Base-by-base conservation (phyloP, 2,329 filamentous ascomycete species). In the Colletotrichum sp. region DNA sequence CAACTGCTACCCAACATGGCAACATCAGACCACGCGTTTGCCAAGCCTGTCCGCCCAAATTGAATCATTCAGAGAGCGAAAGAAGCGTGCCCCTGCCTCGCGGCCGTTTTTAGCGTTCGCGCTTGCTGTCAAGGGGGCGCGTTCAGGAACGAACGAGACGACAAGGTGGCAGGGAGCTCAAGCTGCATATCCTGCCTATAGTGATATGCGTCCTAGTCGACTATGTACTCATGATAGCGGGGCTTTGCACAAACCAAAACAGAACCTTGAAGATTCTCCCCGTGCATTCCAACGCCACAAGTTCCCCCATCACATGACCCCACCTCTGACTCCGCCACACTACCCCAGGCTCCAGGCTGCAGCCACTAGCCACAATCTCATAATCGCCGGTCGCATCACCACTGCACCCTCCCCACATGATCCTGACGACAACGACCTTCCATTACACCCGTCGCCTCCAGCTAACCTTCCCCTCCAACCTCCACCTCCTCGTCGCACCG, bases 361-460 rank as follows among this genome's bases (percentile, higher is more conserved):
- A 57, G 69, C 63, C 32, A 63, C 24, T 68, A 24, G 15, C 24
- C 15, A 24, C 34, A 32, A n/a, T 52, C 18, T 32, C 34, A 65
- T 49, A 24, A n/a, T 73, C 66, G 60, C 55, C 57, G 63, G 49
- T 72, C 69, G 39, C 69, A 76, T 72, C 73, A 68, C 39, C 70
- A 65, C 26, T 68, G 44, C 44, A 30, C 59, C 30, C 62, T 73
- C 73, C 70, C 73, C 74, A 76, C 74, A 73, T 73, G 70, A 76
- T 73, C 44, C 70, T 76, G 74, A 76, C 70, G 73, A 76, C 73
- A 75, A 68, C 64, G 57, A 76, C 64, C 57, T 72, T n/a, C 34
- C 24, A 26, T 24, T 10, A 62, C 30, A 12, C 57, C 44, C 66
- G 26, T 15, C 16, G 10, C 30, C 59, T 57, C 70, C 68, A 26